Evolutionary conservation across 139 green algal genomes (phyloP).

Genomic region (Pleodorina starrii): DNA sequence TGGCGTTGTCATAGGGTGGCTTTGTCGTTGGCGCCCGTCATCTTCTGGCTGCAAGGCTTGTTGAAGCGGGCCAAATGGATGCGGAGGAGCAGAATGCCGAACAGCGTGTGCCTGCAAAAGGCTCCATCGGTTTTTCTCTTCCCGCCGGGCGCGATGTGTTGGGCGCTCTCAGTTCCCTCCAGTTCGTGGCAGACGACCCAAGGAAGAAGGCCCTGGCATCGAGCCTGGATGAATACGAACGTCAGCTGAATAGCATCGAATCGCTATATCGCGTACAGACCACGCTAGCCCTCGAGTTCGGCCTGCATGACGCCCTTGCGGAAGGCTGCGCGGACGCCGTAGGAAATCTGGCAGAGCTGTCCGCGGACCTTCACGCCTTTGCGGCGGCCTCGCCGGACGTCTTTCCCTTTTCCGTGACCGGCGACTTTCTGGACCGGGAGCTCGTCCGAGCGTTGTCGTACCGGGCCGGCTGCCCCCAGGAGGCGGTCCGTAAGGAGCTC

Average conservation of each 20-base stretch:
- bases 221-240: background rate
- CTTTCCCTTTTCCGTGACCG: background rate
- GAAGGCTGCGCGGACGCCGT: background rate
- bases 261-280: background rate
- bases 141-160: background rate
- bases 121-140: background rate
- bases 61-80: slow-evolving; percentile 9
- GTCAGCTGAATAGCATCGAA: background rate
- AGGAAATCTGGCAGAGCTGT: background rate
- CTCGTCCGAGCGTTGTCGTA: slow-evolving; percentile 12
- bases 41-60: no score
- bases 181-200: background rate
- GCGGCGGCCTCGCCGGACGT: slow-evolving; percentile 3
- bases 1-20: no score
- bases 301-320: background rate
- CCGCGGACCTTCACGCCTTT: background rate
- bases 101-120: background rate
- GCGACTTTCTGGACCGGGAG: background rate
- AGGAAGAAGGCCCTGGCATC: background rate
- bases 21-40: no score
- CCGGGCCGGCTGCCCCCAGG: background rate
- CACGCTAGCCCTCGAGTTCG: background rate
- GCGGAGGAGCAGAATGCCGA: background rate
- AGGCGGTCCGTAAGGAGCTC: slow-evolving; percentile 36
- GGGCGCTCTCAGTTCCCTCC: background rate